Evolutionary conservation across 2,329 filamentous ascomycete genomes (phyloP).

Genomic region (Cladosporium halotolerans): DNA sequence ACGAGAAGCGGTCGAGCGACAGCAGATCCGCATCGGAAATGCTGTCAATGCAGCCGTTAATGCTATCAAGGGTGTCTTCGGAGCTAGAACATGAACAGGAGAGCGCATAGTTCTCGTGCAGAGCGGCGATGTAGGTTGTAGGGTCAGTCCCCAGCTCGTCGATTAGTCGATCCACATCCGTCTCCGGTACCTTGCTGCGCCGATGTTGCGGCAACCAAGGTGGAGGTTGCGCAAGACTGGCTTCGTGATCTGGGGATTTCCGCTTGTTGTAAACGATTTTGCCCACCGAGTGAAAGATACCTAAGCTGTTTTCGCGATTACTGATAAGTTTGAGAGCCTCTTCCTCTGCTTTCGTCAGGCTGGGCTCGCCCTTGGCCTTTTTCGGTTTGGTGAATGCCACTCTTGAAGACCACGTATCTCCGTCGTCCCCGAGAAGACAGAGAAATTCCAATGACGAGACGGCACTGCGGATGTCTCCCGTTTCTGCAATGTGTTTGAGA

Average conservation of each 20-base stretch:
- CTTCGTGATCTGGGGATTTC: conserved; percentile 45
- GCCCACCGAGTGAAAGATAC: conserved; percentile 92
- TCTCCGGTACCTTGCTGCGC: conserved; percentile 40
- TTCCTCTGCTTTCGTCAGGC: conserved; percentile 69
- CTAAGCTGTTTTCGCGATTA: conserved; percentile 80
- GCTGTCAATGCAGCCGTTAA: conserved; percentile 79
- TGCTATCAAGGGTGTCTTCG: conserved; percentile 62
- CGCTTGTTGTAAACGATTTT: conserved; percentile 97
- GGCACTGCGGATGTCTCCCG: conserved; percentile 89
- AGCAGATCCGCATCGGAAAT: conserved; percentile 86
- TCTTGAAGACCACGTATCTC: conserved; percentile 67
- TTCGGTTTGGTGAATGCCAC: conserved; percentile 65
- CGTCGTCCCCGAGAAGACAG: conserved; percentile 72
- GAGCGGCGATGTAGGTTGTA: conserved; percentile 77
- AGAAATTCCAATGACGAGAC: conserved; percentile 88
- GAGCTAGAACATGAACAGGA: conserved; percentile 65
- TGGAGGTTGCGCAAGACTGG: conserved; percentile 37
- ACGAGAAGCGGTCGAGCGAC: conserved; percentile 64
- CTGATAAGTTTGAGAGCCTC: conserved; percentile 76
- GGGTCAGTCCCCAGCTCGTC: conserved; percentile 92
- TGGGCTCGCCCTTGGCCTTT: conserved; percentile 51
- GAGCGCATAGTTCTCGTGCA: conserved; percentile 88
- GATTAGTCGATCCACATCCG: conserved; percentile 61
- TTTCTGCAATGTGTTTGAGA: conserved; percentile 71
- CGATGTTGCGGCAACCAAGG: conserved; percentile 40